Base-by-base conservation (phyloP, 768 basidiomycete genomes). In the Tulasnella calospora region DNA sequence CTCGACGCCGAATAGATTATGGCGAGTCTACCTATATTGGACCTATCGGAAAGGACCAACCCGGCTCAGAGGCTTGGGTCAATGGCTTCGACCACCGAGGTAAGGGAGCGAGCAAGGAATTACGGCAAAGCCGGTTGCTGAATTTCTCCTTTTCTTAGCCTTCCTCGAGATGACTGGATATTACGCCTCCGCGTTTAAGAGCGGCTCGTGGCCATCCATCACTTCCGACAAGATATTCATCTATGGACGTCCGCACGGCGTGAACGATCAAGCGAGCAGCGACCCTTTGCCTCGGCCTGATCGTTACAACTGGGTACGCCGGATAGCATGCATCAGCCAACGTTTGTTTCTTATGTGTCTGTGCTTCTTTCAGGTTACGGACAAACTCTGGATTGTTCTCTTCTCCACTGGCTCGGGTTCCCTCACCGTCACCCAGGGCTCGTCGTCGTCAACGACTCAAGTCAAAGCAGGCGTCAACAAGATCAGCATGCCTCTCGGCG, bases 1-100 rank as follows among this genome's bases (percentile, higher is more conserved):
- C 30, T 17, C 0, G 51, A 40, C 78, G 81, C 74, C 80, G 81
- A 15, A 78, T 55, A 80, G 90, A 92, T 82, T 92, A 88, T 80
- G 91, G 91, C 81, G 92, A 92, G 85, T 91, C 91, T 0, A 88
- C 90, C 81, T 93, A 94, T 84, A 85, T 94, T 81, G 90, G 92
- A 19, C 90, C 92, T 33, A 81, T 82, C 51, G 76, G 73, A 89
- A 89, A 90, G 10, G 88, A 85, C 21, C 91, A 92, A 83, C 92
- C 92, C 3, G 89, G 89, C 80, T 92, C 91, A 13, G 86, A 92
- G 80, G 87, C 88, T 17, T 93, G 92, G 92, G 90, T 91, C n/a
- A 83, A 90, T 81, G 91, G 91, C 0, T 91, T 89, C 77, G 83
- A 85, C 67, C 87, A 88, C 79, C 81, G 82, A 38, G 83, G 84